phyloP scores from a whole-genome alignment of 805 yeast species.

The Yarrowia osloensis region DNA sequence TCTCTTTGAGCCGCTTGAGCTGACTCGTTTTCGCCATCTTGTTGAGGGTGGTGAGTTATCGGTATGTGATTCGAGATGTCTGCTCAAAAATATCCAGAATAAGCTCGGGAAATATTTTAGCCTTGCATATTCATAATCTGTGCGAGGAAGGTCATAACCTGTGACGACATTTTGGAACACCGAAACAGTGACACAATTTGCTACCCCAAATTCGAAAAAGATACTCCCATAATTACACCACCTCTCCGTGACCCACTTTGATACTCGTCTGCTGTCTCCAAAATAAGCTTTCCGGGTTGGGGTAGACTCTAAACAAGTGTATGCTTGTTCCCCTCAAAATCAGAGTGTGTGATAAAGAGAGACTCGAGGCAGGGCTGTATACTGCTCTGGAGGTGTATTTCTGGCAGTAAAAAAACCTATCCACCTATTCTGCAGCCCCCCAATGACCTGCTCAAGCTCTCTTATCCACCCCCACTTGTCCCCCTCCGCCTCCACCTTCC shows the following conservation, averaged over 20 bases:
- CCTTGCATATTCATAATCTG: conserved; percentile 20
- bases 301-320: not conserved
- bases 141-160: too few species aligned
- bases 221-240: too few species aligned
- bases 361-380: too few species aligned
- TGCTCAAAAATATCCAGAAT: not conserved
- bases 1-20: conserved; percentile 75
- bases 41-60: not conserved
- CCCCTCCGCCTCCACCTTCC: not conserved
- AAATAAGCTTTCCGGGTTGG: not conserved
- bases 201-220: too few species aligned
- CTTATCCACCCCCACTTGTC: not conserved
- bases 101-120: conserved; percentile 5
- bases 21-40: conserved; percentile 48
- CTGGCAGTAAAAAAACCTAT: too few species aligned
- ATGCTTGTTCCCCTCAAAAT: not conserved
- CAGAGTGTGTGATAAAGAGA: too few species aligned
- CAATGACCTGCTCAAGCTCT: not conserved
- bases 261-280: too few species aligned
- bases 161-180: too few species aligned
- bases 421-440: not conserved
- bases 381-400: too few species aligned
- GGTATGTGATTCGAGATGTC: not conserved
- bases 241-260: too few species aligned
- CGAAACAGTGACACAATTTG: too few species aligned